Conservation (phyloP, 2,329 filamentous ascomycete species). For the Fusarium sambucinum region DNA sequence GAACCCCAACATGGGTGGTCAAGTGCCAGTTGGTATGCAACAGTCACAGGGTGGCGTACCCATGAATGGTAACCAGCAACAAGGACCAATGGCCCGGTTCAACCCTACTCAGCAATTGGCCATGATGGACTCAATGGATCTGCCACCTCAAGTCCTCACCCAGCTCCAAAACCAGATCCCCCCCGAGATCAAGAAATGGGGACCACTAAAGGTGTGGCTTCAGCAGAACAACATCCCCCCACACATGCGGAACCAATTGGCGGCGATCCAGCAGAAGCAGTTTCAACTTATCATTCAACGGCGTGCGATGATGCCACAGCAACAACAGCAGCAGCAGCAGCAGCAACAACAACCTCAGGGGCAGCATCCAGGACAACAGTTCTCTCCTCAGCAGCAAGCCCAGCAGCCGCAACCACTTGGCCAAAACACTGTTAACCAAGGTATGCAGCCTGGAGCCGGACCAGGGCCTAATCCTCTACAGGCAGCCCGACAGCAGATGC, state of each 20-base stretch:
- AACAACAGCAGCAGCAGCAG: constrained; percentile 42
- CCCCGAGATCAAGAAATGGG: constrained; percentile 63
- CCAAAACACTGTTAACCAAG: constrained; percentile 48
- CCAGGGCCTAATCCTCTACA: constrained; percentile 49
- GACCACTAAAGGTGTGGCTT: constrained; percentile 60
- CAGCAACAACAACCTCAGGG: constrained; percentile 41
- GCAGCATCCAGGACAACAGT: constrained; percentile 28
- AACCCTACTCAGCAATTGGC: constrained; percentile 51
- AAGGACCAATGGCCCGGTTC: constrained; percentile 48
- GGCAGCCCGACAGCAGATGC: constrained; percentile 43
- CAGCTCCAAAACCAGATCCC: constrained; percentile 52
- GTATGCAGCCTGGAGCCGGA: constrained; percentile 39
- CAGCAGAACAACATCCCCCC: constrained; percentile 53
- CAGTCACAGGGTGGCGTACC: constrained; percentile 47
- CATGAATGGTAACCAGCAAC: constrained; percentile 47
- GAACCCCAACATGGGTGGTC: constrained; percentile 49
- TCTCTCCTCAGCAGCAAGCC: constrained; percentile 32
- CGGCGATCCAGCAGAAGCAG: constrained; percentile 55
- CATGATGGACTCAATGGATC: constrained; percentile 63
- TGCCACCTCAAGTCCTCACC: constrained; percentile 55
- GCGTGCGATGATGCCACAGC: constrained; percentile 48
- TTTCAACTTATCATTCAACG: constrained; percentile 53
- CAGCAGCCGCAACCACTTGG: constrained; percentile 46
- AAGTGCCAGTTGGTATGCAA: constrained; percentile 51
- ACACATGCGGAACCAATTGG: constrained; percentile 51